Evolutionary conservation across 306 rosid species (phyloP), one percentile per base, ranked within the genome.

Genomic region (Castanea crenata): DNA sequence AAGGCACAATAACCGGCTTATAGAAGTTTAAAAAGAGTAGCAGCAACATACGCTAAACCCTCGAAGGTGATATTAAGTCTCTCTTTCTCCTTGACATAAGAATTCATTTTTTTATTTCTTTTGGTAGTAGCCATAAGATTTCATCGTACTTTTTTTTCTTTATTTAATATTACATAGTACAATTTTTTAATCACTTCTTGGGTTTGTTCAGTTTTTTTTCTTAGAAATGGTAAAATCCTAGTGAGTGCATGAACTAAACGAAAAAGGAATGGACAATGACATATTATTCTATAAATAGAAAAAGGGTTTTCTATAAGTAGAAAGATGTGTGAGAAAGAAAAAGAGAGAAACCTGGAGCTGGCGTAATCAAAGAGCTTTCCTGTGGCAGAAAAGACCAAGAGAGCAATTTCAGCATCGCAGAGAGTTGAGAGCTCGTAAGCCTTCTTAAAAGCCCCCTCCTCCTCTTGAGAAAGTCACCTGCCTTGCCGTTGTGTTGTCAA

Each of bases 401-500:
- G 74, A 64, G 82, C 89, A 57, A 86, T 73, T 56, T 88, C 85
- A 71, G 88, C 88, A 74, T 88, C 91, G 46, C 91, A 83, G 2
- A 85, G 79, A 14, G 80, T 82, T 6, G 87, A 83, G 71, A 88
- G 89, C 71, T 88, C 91, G 49, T 38, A 14, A 38, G 89, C 89
- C 57, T 88, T 88, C 81, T 88, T 86, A 31, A 88, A 3, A 88
- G 74, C 6, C 89, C 89, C 76, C 59, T 81, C 68, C 79, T 85
- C 72, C 87, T 85, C 85, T 80, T 2, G 87, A 85, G 73, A 88
- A 85, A 5, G 87, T 74, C 4, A 80, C 89, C 68, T 88, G 89
- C 62, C 87, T 85, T 6, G 87, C 86, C 2, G 87, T 74, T 62
- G 68, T 77, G 57, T 62, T 88, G 5, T 88, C 91, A 5, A 83